phyloP scores from a whole-genome alignment of 352 stramenopile genomes.

The Phytophthora kernoviae region DNA sequence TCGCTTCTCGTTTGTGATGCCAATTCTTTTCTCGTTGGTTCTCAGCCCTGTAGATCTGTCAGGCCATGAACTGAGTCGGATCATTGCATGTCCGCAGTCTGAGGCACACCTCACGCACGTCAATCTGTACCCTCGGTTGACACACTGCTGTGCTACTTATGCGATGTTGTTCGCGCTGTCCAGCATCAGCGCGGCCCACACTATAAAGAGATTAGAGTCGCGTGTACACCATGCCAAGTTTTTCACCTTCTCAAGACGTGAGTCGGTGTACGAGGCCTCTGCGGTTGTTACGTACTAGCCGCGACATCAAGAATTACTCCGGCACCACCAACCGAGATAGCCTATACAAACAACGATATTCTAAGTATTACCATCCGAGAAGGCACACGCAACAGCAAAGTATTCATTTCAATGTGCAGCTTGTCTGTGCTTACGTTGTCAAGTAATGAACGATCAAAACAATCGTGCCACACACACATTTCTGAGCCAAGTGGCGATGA shows the following conservation, averaged over 20 bases:
- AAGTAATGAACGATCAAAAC: no score
- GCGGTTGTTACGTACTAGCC: constrained; percentile 26
- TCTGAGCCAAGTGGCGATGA: no score
- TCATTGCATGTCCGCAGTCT: constrained; percentile 47
- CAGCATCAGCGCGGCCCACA: constrained; percentile 46
- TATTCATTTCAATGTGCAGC: no score
- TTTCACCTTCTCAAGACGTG: constrained; percentile 42
- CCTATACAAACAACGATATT: neutral
- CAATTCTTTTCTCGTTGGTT: constrained; percentile 1
- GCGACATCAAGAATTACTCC: neutral
- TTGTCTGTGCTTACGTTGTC: no score
- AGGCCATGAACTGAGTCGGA: constrained; percentile 36
- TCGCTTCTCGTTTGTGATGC: neutral
- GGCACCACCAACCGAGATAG: neutral
- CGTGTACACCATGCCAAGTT: constrained; percentile 48
- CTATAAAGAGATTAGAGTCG: constrained; percentile 41
- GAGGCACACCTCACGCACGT: constrained; percentile 36
- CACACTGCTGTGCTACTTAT: constrained; percentile 53
- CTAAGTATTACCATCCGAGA: no score
- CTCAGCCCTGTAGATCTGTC: constrained; percentile 45
- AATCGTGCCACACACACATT: no score
- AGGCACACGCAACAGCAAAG: no score
- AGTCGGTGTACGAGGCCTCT: constrained; percentile 28
- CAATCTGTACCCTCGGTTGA: constrained; percentile 43
- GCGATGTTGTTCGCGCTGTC: constrained; percentile 42